Base-by-base conservation (phyloP, 2,329 filamentous ascomycete species). In the Aquanectria penicillioides region DNA sequence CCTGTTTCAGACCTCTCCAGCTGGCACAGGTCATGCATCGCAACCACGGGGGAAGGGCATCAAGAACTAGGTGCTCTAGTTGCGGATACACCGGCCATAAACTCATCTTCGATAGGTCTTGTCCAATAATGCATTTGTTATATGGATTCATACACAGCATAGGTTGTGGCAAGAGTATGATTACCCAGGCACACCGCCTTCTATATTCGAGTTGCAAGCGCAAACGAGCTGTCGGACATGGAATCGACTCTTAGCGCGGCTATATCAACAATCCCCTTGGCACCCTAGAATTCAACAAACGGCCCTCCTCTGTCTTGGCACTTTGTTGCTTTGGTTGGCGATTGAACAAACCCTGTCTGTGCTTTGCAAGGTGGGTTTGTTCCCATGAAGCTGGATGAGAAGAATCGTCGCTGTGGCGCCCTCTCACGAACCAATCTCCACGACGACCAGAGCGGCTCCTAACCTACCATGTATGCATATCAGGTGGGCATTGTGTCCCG, bases 1-100 rank as follows among this genome's bases (percentile, higher is more conserved):
- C 28, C 48, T 20, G 37, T 52, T 52, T 52, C 28, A 52, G 37
- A 52, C 12, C 26, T 12, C 20, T 43, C 18, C 12, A 29, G 4
- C 37, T 22, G 43, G 34, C 20, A 20, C 20, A n/a, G 33, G 20
- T 41, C 26, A 34, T 34, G 26, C 37, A 41, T 34, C 12, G 3
- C 47, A 10, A 10, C 36, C 6, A 18, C 18, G 6, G 15, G 13
- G 8, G 13, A 31, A 26, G 26, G 41, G 4, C 20, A 25, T 15
- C 1, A 18, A 10, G 5, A 23, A 26, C 26, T 18, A 29, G n/a
- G n/a, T 34, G 28, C n/a, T 5, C 18, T 13, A 15, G 22, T 23
- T 22, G 33, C 25, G n/a, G n/a, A 18, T 20, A 20, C 31, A 29
- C n/a, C 5, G 18, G 17, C 20, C 26, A 25, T 25, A 20, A 6